phyloP scores from a whole-genome alignment of 2,329 filamentous ascomycete species.

The Fusarium brevicatenulatum region DNA sequence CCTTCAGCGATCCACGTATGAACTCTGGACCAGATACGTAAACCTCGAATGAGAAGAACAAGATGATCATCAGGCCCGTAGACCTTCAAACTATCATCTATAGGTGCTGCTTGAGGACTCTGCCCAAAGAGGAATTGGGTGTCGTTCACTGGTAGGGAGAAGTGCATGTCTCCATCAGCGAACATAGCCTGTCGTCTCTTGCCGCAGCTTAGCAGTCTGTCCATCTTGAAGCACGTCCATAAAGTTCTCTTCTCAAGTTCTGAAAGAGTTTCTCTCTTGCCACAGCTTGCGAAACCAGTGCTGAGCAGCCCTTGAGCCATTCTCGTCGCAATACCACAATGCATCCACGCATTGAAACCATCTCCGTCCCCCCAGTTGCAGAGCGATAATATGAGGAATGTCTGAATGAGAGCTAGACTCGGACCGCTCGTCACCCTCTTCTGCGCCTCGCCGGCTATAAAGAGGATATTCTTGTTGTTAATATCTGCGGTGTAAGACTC shows the following conservation, averaged over 20 bases:
- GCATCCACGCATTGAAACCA: constrained; percentile 45
- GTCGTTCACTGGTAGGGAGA: constrained; percentile 30
- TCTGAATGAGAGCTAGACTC: constrained; percentile 31
- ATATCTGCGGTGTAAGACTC: background rate
- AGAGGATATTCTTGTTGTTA: background rate
- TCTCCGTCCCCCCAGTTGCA: constrained; percentile 43
- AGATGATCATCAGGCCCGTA: constrained; percentile 30
- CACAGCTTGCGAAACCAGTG: constrained; percentile 26
- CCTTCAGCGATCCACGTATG: constrained; percentile 42
- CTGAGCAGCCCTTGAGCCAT: constrained; percentile 42
- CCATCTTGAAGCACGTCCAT: constrained; percentile 42
- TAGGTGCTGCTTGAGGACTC: background rate
- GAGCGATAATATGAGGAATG: constrained; percentile 33
- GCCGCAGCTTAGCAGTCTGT: constrained; percentile 37
- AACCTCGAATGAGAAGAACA: constrained; percentile 26
- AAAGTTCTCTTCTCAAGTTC: constrained; percentile 39
- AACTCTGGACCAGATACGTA: constrained; percentile 39
- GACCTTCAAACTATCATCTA: background rate
- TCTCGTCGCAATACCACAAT: constrained; percentile 36
- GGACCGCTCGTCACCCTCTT: constrained; percentile 27
- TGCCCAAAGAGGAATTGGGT: constrained; percentile 34
- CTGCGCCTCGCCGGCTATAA: constrained; percentile 28
- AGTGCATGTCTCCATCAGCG: constrained; percentile 23
- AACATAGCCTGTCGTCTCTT: constrained; percentile 41
- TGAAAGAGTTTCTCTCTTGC: constrained; percentile 17